A percentile compares a stretch with the other conserved stretches of the same genome.
These are phyloP conservation scores for Pseudocercospora cruenta DNA, from an alignment of 2,329 filamentous ascomycete genomes.

Conservation along the genomic window DNA sequence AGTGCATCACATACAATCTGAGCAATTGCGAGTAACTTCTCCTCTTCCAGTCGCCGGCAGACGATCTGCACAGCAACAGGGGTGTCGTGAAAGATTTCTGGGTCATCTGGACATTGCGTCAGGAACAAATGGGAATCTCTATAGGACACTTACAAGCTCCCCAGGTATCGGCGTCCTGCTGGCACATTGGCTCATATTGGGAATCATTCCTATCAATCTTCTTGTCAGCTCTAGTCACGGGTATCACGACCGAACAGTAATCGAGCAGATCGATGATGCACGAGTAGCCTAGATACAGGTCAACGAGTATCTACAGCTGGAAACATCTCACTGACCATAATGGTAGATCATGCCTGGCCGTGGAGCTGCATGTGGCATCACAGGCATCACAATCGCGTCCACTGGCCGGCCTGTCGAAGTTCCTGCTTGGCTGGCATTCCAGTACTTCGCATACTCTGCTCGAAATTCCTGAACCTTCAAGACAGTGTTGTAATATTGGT, in stretches of 20 bases:
- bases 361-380: slow-evolving; percentile 1
- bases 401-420: too few relatives aligned
- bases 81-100: not conserved
- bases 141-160: not conserved
- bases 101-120: not conserved
- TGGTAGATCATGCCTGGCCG: not conserved
- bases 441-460: not conserved
- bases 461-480: not conserved
- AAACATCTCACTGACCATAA: not conserved
- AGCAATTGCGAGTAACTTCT: not conserved
- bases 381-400: not conserved
- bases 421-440: not conserved
- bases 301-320: not conserved
- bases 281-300: not conserved
- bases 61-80: not conserved
- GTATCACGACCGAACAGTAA: not conserved
- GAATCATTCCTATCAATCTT: slow-evolving; percentile 68
- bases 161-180: not conserved
- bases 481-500: not conserved
- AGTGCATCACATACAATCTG: not conserved
- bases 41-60: not conserved
- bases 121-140: not conserved
- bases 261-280: not conserved
- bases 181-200: slow-evolving; percentile 48
- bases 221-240: not conserved